Evolutionary conservation across 1,139 yeast species (phyloP), one percentile per base, ranked within the genome.

Genomic region (Blastobotrys illinoisensis): DNA sequence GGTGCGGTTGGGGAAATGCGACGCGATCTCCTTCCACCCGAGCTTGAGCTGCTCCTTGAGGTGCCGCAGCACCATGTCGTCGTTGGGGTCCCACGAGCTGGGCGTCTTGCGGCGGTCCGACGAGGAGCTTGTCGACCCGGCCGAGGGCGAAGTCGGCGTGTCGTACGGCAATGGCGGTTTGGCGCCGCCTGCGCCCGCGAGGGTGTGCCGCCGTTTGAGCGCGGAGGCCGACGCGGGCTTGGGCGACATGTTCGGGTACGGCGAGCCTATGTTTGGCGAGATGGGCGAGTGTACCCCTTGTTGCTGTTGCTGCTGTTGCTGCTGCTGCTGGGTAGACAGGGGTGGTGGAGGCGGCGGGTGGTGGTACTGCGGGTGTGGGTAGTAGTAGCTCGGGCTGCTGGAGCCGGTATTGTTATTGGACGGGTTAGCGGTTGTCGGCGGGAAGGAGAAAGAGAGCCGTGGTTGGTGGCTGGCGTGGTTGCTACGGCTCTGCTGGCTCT

Each of bases 21-120:
- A 73, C 13, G 93, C 85, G 53, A 86, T 85, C 61, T 86, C 91
- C 71, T 86, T 85, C 93, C 93, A 86, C 13, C 93, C 93, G 50
- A 86, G 72, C 66, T 85, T 85, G 64, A 81, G 84, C 57, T 75
- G 80, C 67, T 86, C 93, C 68, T 86, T 86, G 58, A 86, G 73
- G 64, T 83, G 86, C 69, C 86, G 77, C 57, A 86, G 74, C 48
- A 86, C 74, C 54, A 79, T 71, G 65, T 86, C 95, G 65, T 86
- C 93, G 60, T 80, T 83, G 21, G 87, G 84, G 62, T 85, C 88
- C 95, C 95, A 86, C 3, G 89, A 82, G 6, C 86, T 81, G 21
- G 89, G 88, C 5, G 87, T 81, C 59, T 64, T 65, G 14, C 65
- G 57, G 5, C 66, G 56, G 50, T 58, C 64, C 16, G 24, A 11